Percentiles rank a stretch among this genome's conserved stretches.
phyloP scores from a whole-genome alignment of 169 alveolate genomes.

The Plasmodium vivax region DNA sequence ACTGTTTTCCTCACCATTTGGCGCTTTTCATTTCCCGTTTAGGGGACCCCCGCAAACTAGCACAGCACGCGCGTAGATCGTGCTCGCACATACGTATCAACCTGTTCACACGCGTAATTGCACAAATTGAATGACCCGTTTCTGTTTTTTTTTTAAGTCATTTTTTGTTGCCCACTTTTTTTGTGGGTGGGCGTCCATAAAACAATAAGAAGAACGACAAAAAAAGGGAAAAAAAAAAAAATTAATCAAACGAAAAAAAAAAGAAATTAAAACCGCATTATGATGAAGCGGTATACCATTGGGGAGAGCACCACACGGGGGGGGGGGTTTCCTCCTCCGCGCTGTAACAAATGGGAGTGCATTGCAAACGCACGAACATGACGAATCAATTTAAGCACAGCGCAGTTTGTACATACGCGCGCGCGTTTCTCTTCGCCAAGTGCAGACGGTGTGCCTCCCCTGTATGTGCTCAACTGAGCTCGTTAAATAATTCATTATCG shows the following conservation, averaged over 20 bases:
- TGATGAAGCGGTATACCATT: not conserved
- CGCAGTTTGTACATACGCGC: not conserved
- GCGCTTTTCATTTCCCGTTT: not conserved
- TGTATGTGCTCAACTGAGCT: not conserved
- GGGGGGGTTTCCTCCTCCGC: not conserved
- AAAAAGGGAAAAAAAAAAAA: not conserved
- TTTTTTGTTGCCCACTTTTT: not conserved
- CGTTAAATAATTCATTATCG: slow-evolving; percentile 55
- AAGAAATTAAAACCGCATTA: not conserved
- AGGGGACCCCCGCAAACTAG: not conserved
- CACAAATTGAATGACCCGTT: not conserved
- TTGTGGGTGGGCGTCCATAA: not conserved
- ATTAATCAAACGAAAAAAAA: not conserved
- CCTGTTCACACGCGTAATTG: not conserved
- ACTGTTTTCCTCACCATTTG: not conserved
- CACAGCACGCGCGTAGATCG: not conserved
- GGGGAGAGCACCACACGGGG: not conserved
- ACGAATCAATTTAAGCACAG: not conserved
- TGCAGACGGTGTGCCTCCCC: not conserved
- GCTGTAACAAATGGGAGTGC: not conserved
- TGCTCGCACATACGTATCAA: not conserved
- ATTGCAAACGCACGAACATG: not conserved
- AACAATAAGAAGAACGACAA: not conserved
- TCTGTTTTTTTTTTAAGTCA: not conserved
- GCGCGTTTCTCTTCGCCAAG: not conserved